Evolutionary conservation across 2,329 filamentous ascomycete genomes (phyloP).

Genomic region (Epichloe scottii): DNA sequence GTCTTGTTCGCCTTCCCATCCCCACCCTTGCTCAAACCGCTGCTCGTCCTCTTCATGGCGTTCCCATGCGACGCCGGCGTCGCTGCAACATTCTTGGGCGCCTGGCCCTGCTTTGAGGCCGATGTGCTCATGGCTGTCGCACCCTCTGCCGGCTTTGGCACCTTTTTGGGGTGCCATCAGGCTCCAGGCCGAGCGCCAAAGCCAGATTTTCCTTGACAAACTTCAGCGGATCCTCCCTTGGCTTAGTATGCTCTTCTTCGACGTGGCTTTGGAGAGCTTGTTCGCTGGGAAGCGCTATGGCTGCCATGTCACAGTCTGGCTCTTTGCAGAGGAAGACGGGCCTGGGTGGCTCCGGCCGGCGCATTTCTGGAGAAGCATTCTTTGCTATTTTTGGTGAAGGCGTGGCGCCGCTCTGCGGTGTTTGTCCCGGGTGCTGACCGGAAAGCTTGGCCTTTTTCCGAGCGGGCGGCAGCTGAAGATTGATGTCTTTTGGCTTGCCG

Average conservation of each 20-base stretch:
- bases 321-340: constrained; percentile 39
- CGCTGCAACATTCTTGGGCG: constrained; percentile 28
- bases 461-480: constrained; percentile 41
- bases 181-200: constrained; percentile 36
- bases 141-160: constrained; percentile 16
- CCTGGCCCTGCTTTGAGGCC: constrained; percentile 35
- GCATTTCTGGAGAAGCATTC: constrained; percentile 32
- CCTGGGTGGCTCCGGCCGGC: constrained; percentile 25
- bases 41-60: constrained; percentile 38
- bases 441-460: constrained; percentile 46
- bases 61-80: constrained; percentile 40
- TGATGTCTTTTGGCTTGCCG: constrained; percentile 38
- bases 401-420: constrained; percentile 24
- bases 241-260: constrained; percentile 47
- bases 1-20: constrained; percentile 21
- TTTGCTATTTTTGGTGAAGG: constrained; percentile 37
- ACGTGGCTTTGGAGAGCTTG: constrained; percentile 40
- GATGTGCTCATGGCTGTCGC: constrained; percentile 28
- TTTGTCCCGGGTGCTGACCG: constrained; percentile 24
- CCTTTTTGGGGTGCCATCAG: constrained; percentile 32
- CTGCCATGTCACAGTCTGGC: constrained; percentile 38
- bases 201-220: constrained; percentile 40
- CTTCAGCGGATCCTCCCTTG: constrained; percentile 39
- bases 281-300: constrained; percentile 38
- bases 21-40: constrained; percentile 28